Evolutionary conservation across 2,329 filamentous ascomycete genomes (phyloP).

Genomic region (Pestalotiopsis sp.): DNA sequence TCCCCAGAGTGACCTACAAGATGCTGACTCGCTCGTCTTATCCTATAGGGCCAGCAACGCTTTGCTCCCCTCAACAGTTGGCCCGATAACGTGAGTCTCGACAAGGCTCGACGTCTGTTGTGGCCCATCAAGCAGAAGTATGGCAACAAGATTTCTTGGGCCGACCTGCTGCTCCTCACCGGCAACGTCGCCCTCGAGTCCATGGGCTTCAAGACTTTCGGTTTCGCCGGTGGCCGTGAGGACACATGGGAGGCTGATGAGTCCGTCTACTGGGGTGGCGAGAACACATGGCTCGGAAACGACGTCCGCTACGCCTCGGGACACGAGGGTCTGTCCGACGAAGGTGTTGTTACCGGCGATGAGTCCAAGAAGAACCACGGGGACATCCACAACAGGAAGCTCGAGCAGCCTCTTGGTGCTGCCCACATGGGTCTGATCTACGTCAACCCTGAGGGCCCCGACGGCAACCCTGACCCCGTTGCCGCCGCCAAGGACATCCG

Average conservation of each 20-base stretch:
- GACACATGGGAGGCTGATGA: constrained; percentile 79
- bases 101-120: constrained; percentile 78
- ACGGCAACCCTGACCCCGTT: constrained; percentile 69
- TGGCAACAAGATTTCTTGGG: constrained; percentile 81
- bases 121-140: constrained; percentile 88
- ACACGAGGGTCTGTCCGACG: constrained; percentile 41
- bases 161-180: constrained; percentile 70
- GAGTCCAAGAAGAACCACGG: constrained; percentile 30
- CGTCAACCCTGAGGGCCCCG: constrained; percentile 78
- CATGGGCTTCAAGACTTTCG: constrained; percentile 74
- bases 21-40: background rate
- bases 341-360: constrained; percentile 34
- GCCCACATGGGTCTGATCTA: constrained; percentile 80
- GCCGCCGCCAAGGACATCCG: constrained; percentile 74
- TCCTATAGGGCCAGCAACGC: constrained; percentile 69
- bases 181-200: constrained; percentile 78
- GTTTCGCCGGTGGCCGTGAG: constrained; percentile 71
- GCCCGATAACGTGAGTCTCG: constrained; percentile 77
- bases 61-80: constrained; percentile 82
- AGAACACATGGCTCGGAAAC: constrained; percentile 75
- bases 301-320: constrained; percentile 67
- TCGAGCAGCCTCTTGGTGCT: constrained; percentile 69
- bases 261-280: constrained; percentile 76
- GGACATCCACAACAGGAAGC: constrained; percentile 59
- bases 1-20: background rate